A percentile compares a stretch with the other conserved stretches of the same genome.
phyloP scores from a whole-genome alignment of 371 early-diverging fungal species.

The Mortierella sp. region DNA sequence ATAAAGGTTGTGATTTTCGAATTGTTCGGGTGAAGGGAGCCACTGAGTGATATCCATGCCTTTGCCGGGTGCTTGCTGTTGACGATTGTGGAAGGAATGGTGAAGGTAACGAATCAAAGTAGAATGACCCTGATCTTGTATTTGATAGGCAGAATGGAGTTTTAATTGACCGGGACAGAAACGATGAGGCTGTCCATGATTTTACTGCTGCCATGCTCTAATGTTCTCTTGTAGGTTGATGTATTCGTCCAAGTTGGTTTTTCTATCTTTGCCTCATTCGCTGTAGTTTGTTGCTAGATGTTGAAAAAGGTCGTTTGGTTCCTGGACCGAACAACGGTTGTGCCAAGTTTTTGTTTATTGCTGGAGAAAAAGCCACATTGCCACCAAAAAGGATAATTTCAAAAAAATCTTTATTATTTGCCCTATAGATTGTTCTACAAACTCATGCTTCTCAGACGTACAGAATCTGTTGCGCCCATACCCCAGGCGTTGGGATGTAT shows the following conservation, averaged over 20 bases:
- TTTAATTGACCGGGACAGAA: conserved; percentile 6
- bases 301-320: background rate
- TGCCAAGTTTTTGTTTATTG: conserved; percentile 4
- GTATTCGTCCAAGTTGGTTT: background rate
- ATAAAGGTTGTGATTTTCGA: background rate
- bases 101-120: background rate
- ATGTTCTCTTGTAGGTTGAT: background rate
- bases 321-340: background rate
- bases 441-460: conserved; percentile 55
- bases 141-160: background rate
- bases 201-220: conserved; percentile 4
- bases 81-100: background rate
- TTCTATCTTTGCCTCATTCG: background rate
- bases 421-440: conserved; percentile 11
- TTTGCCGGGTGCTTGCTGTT: background rate
- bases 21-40: background rate
- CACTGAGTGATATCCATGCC: conserved; percentile 2
- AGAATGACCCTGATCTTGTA: background rate
- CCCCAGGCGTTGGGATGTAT: conserved; percentile 44
- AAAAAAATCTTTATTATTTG: background rate
- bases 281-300: background rate
- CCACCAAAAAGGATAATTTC: conserved; percentile 16
- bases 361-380: conserved; percentile 13
- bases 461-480: conserved; percentile 54
- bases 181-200: conserved; percentile 4